Conservation (phyloP, 352 stramenopile genomes). For the Phytophthora cactorum region DNA sequence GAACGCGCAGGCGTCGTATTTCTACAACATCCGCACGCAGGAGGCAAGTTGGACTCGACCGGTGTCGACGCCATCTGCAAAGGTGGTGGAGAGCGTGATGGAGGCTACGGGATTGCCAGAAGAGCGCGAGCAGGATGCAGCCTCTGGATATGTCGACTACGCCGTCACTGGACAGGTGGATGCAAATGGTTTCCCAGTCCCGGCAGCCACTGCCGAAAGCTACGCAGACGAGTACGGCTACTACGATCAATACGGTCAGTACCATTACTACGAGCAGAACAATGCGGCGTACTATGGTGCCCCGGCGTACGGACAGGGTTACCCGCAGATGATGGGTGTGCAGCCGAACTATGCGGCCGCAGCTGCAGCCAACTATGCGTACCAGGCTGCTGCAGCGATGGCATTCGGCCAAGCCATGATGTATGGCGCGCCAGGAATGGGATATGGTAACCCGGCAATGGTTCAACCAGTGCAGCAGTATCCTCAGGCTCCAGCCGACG, state of each 20-base stretch:
- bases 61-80: conserved; percentile 44
- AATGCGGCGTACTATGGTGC: conserved; percentile 42
- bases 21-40: conserved; percentile 89
- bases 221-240: conserved; percentile 84
- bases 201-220: conserved; percentile 20
- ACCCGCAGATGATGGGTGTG: conserved; percentile 35
- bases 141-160: conserved; percentile 47
- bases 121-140: conserved; percentile 16
- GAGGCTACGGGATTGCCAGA: conserved; percentile 30
- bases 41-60: conserved; percentile 87
- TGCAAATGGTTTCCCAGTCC: conserved; percentile 39
- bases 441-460: conserved; percentile 36
- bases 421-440: conserved; percentile 51
- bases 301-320: conserved; percentile 29
- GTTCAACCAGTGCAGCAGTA: conserved; percentile 29
- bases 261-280: conserved; percentile 82
- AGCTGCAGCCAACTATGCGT: conserved; percentile 55
- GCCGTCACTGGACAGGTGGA: conserved; percentile 41
- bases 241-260: conserved; percentile 82
- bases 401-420: conserved; percentile 54
- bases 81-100: conserved; percentile 45
- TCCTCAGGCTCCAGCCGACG: conserved; percentile 5
- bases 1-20: conserved; percentile 88
- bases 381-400: conserved; percentile 66
- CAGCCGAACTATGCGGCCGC: conserved; percentile 60